phyloP scores from a whole-genome alignment of 164 flowering plant species.

The Sextonia rubra region DNA sequence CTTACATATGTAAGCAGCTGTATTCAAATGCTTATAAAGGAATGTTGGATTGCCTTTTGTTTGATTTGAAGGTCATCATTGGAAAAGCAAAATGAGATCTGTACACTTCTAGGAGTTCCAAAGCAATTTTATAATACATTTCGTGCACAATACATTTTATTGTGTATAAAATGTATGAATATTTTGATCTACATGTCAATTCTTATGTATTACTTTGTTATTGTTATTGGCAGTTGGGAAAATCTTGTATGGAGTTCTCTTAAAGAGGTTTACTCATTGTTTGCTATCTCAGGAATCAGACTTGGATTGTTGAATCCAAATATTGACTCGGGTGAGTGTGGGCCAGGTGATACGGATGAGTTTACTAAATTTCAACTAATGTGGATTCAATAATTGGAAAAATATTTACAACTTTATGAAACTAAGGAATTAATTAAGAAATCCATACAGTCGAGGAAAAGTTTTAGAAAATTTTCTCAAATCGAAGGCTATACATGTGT shows the following conservation, averaged over 20 bases:
- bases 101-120: not conserved
- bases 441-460: not conserved
- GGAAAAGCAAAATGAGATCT: not conserved
- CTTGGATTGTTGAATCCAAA: not conserved
- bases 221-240: slow-evolving; percentile 7
- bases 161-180: not conserved
- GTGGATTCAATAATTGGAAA: not conserved
- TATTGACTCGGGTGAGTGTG: not conserved
- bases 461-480: not conserved
- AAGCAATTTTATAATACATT: not conserved
- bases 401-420: not conserved
- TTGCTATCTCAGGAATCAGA: slow-evolving; percentile 3
- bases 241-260: slow-evolving; percentile 5
- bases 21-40: too few relatives aligned
- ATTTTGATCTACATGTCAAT: slow-evolving; percentile 1
- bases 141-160: not conserved
- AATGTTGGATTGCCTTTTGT: not conserved
- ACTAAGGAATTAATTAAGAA: not conserved
- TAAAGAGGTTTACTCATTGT: not conserved
- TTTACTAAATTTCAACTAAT: slow-evolving; percentile 4
- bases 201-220: slow-evolving; percentile 1
- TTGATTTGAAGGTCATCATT: not conserved
- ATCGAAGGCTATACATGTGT: not conserved
- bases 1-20: too few relatives aligned
- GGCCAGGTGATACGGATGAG: slow-evolving; percentile 6